These are phyloP conservation scores for Xylaria sp. DNA, from an alignment of 2,329 filamentous ascomycete species.

Conservation along the genomic window DNA sequence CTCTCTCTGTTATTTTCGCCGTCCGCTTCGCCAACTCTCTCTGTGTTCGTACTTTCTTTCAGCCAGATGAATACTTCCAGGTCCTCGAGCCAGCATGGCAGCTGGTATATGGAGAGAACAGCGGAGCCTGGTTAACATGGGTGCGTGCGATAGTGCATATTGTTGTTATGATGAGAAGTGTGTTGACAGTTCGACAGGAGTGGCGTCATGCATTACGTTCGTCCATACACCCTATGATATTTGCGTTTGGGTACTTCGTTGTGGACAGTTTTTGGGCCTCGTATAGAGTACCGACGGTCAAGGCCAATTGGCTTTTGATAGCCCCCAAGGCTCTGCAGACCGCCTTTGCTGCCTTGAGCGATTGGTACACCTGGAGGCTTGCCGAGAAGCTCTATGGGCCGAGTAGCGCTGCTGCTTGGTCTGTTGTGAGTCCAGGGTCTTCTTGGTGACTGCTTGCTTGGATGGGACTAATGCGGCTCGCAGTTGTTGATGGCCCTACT, in stretches of 20 bases:
- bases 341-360: conserved; percentile 78
- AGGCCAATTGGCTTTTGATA: conserved; percentile 74
- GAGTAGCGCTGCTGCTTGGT: conserved; percentile 71
- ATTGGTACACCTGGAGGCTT: conserved; percentile 90
- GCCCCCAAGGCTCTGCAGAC: conserved; percentile 83
- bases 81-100: conserved; percentile 94
- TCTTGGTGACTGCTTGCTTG: background rate
- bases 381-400: conserved; percentile 78
- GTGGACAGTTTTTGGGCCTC: conserved; percentile 67
- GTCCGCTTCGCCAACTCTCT: conserved; percentile 85
- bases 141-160: conserved; percentile 61
- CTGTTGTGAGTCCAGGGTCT: conserved; percentile 68
- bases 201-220: conserved; percentile 90
- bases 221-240: conserved; percentile 89
- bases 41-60: conserved; percentile 88
- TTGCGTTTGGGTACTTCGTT: conserved; percentile 77
- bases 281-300: conserved; percentile 58
- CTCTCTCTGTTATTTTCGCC: conserved; percentile 62
- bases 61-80: conserved; percentile 98
- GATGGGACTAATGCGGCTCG: conserved; percentile 34
- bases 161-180: background rate
- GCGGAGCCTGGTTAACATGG: conserved; percentile 96
- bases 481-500: conserved; percentile 76
- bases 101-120: conserved; percentile 79
- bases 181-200: conserved; percentile 70